Percentiles rank a stretch among this genome's conserved stretches.
These are phyloP conservation scores for Chrysanthemum lavandulifolium DNA, from an alignment of 129 eudicot species.

Conservation along the genomic window DNA sequence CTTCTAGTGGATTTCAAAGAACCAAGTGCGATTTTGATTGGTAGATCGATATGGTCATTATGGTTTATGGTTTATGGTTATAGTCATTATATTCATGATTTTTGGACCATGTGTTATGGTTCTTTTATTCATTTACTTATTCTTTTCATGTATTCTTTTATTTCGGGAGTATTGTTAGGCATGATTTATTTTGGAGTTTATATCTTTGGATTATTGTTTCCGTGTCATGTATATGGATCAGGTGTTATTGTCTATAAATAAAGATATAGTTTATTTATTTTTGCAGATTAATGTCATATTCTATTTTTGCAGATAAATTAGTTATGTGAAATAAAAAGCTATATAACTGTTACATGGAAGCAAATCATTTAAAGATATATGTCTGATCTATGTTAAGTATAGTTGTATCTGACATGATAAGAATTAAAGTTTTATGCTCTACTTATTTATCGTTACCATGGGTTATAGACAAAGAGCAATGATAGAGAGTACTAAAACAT, in stretches of 20 bases:
- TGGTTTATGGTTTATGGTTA: background rate
- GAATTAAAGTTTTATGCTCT: too few relatives aligned
- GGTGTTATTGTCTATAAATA: background rate
- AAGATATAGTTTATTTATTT: background rate
- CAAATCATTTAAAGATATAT: too few relatives aligned
- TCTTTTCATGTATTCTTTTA: background rate
- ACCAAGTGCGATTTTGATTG: constrained; percentile 31
- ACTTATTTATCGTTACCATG: too few relatives aligned
- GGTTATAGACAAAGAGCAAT: too few relatives aligned
- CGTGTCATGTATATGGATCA: background rate
- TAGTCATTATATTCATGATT: background rate
- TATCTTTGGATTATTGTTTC: background rate
- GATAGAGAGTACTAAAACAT: too few relatives aligned
- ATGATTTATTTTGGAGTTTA: background rate
- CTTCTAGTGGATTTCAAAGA: constrained; percentile 16
- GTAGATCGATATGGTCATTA: background rate
- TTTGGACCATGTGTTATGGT: background rate
- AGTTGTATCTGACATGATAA: too few relatives aligned
- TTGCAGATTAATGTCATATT: background rate
- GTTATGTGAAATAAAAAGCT: too few relatives aligned
- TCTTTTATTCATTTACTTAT: background rate
- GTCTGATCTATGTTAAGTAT: too few relatives aligned
- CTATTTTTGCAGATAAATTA: background rate
- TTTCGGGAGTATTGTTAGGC: constrained; percentile 1
- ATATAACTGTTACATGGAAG: too few relatives aligned